phyloP scores from a whole-genome alignment of 768 basidiomycete species.

The Mrakia frigida region DNA sequence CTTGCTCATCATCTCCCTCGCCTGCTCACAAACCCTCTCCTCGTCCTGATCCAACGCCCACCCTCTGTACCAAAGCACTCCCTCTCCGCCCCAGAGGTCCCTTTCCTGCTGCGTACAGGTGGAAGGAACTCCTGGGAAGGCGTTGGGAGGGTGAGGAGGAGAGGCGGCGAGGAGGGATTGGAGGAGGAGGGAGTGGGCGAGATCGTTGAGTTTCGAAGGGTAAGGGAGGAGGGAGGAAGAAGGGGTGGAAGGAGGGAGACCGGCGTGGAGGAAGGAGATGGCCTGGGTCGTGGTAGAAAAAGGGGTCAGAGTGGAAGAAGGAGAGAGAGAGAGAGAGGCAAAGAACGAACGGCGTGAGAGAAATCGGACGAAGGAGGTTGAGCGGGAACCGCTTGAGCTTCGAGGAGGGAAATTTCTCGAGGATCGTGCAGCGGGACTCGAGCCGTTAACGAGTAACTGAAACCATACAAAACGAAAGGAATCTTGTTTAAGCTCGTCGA shows the following conservation, averaged over 20 bases:
- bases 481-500: slow-evolving; percentile 56
- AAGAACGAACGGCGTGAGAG: not conserved
- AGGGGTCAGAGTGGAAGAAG: slow-evolving; percentile 38
- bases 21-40: slow-evolving; percentile 51
- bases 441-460: slow-evolving; percentile 54
- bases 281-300: slow-evolving; percentile 45
- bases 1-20: slow-evolving; percentile 47
- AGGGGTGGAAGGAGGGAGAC: slow-evolving; percentile 63
- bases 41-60: slow-evolving; percentile 75
- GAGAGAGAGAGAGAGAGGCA: slow-evolving; percentile 35
- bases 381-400: not conserved
- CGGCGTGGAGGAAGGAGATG: slow-evolving; percentile 89
- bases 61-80: slow-evolving; percentile 77
- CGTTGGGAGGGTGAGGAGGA: slow-evolving; percentile 57
- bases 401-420: slow-evolving; percentile 34
- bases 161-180: slow-evolving; percentile 64
- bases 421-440: slow-evolving; percentile 60
- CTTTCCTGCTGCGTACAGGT: slow-evolving; percentile 11
- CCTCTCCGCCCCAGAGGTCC: slow-evolving; percentile 23
- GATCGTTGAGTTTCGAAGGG: slow-evolving; percentile 71
- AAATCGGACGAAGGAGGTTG: not conserved
- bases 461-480: slow-evolving; percentile 13
- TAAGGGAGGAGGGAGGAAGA: slow-evolving; percentile 65
- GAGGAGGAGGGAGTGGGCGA: slow-evolving; percentile 63
- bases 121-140: slow-evolving; percentile 22